phyloP scores from a whole-genome alignment of 345 rosid species.

The Heritiera littoralis region DNA sequence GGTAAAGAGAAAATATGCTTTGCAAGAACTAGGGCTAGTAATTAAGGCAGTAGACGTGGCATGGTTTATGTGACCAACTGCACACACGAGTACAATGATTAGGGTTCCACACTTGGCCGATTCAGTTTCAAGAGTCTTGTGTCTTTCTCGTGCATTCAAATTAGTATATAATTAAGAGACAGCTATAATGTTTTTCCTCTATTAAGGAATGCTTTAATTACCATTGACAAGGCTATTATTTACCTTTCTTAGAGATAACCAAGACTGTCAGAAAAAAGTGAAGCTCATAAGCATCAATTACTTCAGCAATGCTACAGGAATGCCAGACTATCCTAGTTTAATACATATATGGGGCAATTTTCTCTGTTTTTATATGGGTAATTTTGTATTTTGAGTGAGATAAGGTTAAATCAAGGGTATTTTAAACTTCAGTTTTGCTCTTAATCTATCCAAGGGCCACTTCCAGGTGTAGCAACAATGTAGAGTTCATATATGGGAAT shows the following conservation, averaged over 20 bases:
- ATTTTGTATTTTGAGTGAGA: slow-evolving; percentile 6
- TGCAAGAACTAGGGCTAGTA: neutral
- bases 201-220: neutral
- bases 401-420: neutral
- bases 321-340: neutral
- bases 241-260: slow-evolving; percentile 7
- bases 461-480: neutral
- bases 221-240: neutral
- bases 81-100: slow-evolving; percentile 6
- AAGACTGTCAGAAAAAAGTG: neutral
- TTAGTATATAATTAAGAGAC: neutral
- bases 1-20: neutral
- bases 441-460: neutral
- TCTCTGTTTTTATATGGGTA: neutral
- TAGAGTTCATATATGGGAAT: neutral
- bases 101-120: neutral
- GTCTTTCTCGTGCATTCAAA: slow-evolving; percentile 23
- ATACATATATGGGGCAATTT: neutral
- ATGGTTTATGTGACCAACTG: neutral
- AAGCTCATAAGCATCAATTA: neutral
- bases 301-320: neutral
- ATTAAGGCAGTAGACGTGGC: slow-evolving; percentile 24
- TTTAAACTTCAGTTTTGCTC: neutral
- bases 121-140: slow-evolving; percentile 17
- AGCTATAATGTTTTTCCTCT: neutral